These are phyloP conservation scores for Galerina sulciceps DNA, from an alignment of 768 basidiomycete species.

Conservation along the genomic window DNA sequence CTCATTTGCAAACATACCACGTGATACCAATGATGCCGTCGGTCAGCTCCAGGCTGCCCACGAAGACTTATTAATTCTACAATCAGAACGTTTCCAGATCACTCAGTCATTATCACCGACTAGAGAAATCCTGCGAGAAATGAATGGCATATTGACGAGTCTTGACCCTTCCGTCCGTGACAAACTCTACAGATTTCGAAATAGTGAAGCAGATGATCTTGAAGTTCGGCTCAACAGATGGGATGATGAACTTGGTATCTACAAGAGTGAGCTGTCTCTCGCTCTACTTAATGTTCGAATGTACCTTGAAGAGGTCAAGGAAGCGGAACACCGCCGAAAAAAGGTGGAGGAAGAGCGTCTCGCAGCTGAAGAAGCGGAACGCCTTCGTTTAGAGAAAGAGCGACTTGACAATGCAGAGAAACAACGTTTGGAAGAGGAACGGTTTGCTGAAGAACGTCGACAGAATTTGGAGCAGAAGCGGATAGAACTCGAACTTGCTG, in stretches of 20 bases:
- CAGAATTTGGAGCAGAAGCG: conserved; percentile 31
- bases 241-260: conserved; percentile 45
- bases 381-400: conserved; percentile 35
- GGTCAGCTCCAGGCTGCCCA: conserved; percentile 35
- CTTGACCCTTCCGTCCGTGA: conserved; percentile 51
- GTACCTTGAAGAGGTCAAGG: conserved; percentile 41
- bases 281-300: conserved; percentile 45
- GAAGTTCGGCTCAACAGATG: conserved; percentile 53
- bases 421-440: conserved; percentile 32
- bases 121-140: conserved; percentile 55
- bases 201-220: conserved; percentile 52
- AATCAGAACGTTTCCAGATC: conserved; percentile 16
- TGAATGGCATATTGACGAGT: conserved; percentile 53
- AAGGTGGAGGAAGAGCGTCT: conserved; percentile 39
- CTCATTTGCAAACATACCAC: conserved; percentile 31
- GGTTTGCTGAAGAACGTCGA: conserved; percentile 31
- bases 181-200: conserved; percentile 50
- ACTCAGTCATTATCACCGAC: conserved; percentile 55
- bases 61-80: conserved; percentile 29
- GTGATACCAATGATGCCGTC: conserved; percentile 25
- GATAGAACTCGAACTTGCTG: conserved; percentile 26
- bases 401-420: conserved; percentile 31
- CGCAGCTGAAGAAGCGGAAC: conserved; percentile 39
- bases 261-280: conserved; percentile 44
- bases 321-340: conserved; percentile 36